These are phyloP conservation scores for Paraphoma chrysanthemicola DNA, from an alignment of 2,329 filamentous ascomycete genomes.

Conservation along the genomic window DNA sequence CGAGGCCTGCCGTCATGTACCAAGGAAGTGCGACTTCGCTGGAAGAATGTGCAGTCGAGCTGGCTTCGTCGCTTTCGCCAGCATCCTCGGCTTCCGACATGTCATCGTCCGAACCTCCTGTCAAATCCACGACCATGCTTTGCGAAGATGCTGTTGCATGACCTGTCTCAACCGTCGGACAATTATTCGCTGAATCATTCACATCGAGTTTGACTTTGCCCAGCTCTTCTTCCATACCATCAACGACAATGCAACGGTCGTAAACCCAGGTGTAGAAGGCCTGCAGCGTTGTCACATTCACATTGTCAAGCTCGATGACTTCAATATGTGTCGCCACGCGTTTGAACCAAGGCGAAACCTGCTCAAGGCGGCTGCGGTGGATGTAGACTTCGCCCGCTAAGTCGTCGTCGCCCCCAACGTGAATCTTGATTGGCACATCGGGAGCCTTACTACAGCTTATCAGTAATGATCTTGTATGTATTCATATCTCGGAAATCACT, in stretches of 20 bases:
- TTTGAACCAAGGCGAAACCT: not conserved
- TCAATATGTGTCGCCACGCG: not conserved
- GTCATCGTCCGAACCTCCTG: not conserved
- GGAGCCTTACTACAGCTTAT: not conserved
- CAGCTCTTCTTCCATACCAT: no score
- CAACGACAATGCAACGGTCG: not conserved
- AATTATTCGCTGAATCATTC: no score
- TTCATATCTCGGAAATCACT: not conserved
- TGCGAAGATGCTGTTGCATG: not conserved
- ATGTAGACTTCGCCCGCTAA: not conserved
- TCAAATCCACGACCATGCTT: not conserved
- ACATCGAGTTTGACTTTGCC: no score
- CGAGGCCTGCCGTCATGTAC: not conserved
- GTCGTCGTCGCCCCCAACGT: not conserved
- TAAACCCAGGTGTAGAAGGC: not conserved
- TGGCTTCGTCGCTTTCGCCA: not conserved
- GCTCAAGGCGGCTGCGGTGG: not conserved
- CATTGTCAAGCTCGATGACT: not conserved
- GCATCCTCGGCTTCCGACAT: not conserved
- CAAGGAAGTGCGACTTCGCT: not conserved
- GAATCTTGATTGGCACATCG: not conserved
- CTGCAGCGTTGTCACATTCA: not conserved
- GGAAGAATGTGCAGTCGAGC: not conserved
- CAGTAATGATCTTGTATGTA: not conserved
- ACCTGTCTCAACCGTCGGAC: no score